Evolutionary conservation across 805 yeast genomes (phyloP), one percentile per base, ranked within the genome.

Genomic region (Candida yuanshanica): DNA sequence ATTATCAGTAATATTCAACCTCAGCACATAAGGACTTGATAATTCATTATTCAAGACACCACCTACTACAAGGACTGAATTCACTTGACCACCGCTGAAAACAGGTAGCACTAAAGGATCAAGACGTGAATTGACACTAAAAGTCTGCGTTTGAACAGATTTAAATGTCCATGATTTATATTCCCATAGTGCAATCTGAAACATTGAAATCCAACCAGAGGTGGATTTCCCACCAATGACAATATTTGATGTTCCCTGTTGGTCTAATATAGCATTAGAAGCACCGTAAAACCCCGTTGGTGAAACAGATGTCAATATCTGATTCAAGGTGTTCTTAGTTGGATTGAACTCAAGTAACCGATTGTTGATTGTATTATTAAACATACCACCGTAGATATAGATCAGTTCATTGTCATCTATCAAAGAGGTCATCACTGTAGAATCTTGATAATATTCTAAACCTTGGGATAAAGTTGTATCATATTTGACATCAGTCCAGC

Each of bases 121-220:
- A 4, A 65, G 68, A 37, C 93, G 64, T 8, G 87, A 69, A 46
- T 75, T 77, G 2, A 83, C 60, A 39, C 55, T 56, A 10, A 50
- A 46, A 1, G 52, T 56, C 1, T 65, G 52, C 46, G 59, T 50
- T 31, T 60, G 49, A 1, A 65, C 62, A 0, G 66, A 49, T 43
- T 64, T 62, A 55, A 77, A 83, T 4, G 84, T 72, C 95, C 95
- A 86, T 8, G 84, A 63, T 37, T 68, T 66, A 45, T 76, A 77
- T 50, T 79, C 79, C 85, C 89, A 83, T 2, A 81, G 59, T 0
- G 93, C 91, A 16, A 83, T 62, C 59, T 84, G 93, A 50, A 72
- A 71, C 80, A 84, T 75, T 46, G 76, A 74, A 26, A 83, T 74
- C 88, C 90, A 83, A 1, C 88, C 88, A 3, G 62, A 51, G 6